These are phyloP conservation scores for Urochloa ruziziensis DNA, from an alignment of 176 grass and related monocot species.

Conservation along the genomic window DNA sequence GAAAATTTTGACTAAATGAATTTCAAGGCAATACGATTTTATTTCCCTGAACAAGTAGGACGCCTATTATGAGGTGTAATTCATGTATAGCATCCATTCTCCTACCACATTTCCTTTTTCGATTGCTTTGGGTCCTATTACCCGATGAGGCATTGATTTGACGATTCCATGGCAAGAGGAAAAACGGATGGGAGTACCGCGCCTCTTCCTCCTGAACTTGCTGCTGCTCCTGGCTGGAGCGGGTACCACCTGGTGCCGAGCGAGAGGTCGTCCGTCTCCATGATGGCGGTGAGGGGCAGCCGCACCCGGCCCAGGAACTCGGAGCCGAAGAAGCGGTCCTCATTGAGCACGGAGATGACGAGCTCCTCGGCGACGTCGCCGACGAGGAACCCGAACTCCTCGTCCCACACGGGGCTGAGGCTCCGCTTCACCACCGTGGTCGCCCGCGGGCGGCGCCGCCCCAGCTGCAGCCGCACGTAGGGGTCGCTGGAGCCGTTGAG, in stretches of 20 bases:
- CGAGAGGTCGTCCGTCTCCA: conserved; percentile 60
- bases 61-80: not conserved
- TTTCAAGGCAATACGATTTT: not conserved
- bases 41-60: not conserved
- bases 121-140: not conserved
- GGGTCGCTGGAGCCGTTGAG: conserved; percentile 69
- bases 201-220: conserved; percentile 69
- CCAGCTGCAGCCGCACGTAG: conserved; percentile 80
- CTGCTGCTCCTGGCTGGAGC: conserved; percentile 62
- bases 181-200: conserved; percentile 39
- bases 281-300: conserved; percentile 51
- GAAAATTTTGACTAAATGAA: not conserved
- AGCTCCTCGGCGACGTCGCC: conserved; percentile 73
- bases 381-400: conserved; percentile 75
- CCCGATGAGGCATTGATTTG: not conserved
- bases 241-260: conserved; percentile 76
- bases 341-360: conserved; percentile 65
- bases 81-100: not conserved
- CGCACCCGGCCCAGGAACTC: conserved; percentile 72
- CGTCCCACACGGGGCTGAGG: conserved; percentile 81
- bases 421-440: conserved; percentile 70
- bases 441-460: conserved; percentile 51
- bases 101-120: not conserved
- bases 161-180: not conserved
- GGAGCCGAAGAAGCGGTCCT: conserved; percentile 55